Base-by-base conservation (phyloP, 2,329 filamentous ascomycete genomes). In the Epichloe baconii region DNA sequence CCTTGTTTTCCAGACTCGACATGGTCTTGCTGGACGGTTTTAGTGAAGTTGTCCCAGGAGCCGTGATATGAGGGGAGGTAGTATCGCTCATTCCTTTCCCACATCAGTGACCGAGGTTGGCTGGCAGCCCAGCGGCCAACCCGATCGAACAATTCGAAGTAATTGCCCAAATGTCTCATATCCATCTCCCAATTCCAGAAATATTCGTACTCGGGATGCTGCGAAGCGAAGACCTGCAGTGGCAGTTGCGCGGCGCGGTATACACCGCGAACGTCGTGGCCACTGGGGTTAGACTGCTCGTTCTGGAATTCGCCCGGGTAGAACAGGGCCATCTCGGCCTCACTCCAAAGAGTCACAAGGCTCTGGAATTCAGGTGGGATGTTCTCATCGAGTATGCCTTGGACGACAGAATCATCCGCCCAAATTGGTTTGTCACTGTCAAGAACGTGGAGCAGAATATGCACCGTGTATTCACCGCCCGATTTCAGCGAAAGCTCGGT, bases 361-460 rank as follows among this genome's bases (percentile, higher is more conserved):
- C 83, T 80, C 62, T 83, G 85, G 66, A 95, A 95, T 61, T 91
- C 86, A 53, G 78, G 72, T 0, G 86, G 74, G 59, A 85, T 67
- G 59, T 83, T 75, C 61, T 78, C 70, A 62, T 80, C 76, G 62
- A 95, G 71, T 60, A 91, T 78, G 15, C 77, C 74, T 58, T 88
- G 78, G 53, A 88, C 87, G 0, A 82, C 84, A 35, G 78, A 75
- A 17, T 85, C 79, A 59, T 93, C 87, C 0, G 86, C 80, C 85
- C 86, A 95, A 57, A 95, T 88, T 44, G 85, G 86, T 42, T 83
- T 70, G 59, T 86, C 80, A 58, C 85, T 78, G 64, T 94, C 85
- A 59, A 87, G 88, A 57, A 94, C 86, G 58, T 95, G 88, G 40
- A 95, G 77, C 37, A 95, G 73, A 62, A 95, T 88, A 65, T 93